These are phyloP conservation scores for Phytophthora colocasiae DNA, from an alignment of 352 stramenopile species.

Conservation along the genomic window DNA sequence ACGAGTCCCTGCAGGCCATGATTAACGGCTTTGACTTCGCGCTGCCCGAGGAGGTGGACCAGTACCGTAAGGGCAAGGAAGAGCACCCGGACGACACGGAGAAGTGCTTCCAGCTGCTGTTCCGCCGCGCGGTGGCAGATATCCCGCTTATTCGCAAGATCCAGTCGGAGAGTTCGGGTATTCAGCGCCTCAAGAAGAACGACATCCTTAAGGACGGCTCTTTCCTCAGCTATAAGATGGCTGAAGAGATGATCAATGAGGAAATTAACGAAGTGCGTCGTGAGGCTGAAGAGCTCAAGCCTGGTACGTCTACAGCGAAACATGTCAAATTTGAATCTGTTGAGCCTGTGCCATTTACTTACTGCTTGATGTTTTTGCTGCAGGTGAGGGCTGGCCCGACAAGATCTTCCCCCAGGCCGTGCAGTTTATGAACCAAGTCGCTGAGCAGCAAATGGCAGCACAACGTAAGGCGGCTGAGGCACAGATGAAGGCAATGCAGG, in stretches of 20 bases:
- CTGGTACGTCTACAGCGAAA: constrained; percentile 43
- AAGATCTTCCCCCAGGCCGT: constrained; percentile 90
- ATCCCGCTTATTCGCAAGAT: constrained; percentile 91
- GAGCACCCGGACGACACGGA: constrained; percentile 73
- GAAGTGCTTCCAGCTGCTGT: constrained; percentile 82
- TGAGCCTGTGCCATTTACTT: neutral
- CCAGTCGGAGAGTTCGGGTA: constrained; percentile 84
- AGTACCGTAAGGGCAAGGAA: constrained; percentile 75
- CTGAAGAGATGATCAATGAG: constrained; percentile 88
- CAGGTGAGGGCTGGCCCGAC: constrained; percentile 86
- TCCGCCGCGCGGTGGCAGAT: constrained; percentile 82
- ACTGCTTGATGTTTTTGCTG: constrained; percentile 9
- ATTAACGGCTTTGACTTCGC: constrained; percentile 92
- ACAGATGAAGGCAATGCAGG: constrained; percentile 75
- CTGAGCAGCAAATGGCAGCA: constrained; percentile 84
- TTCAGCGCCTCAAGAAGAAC: constrained; percentile 89
- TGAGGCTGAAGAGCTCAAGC: constrained; percentile 85
- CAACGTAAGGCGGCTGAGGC: constrained; percentile 77
- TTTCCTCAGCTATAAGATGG: constrained; percentile 89
- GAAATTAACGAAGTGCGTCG: constrained; percentile 87
- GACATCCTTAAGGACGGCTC: constrained; percentile 90
- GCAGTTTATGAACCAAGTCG: constrained; percentile 91
- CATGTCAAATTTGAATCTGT: neutral
- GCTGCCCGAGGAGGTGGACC: constrained; percentile 80
- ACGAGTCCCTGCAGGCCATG: constrained; percentile 86